Evolutionary conservation across 768 basidiomycete species (phyloP).

Genomic region (Rhodotorula diobovata): DNA sequence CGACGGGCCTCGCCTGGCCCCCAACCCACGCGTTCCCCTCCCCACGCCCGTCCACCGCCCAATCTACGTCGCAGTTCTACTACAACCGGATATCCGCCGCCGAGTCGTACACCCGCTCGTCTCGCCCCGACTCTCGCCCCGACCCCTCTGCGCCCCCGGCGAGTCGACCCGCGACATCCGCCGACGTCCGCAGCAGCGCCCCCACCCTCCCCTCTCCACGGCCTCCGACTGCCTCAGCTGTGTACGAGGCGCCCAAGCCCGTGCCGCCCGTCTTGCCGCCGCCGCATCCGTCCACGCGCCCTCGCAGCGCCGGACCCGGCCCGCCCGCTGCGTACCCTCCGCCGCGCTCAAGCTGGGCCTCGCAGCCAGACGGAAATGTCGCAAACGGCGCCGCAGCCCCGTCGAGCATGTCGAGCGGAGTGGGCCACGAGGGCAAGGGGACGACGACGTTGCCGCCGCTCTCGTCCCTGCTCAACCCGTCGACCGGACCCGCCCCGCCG

Average conservation of each 20-base stretch:
- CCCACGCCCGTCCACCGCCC: slow-evolving; percentile 1
- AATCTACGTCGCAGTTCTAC: slow-evolving; percentile 8
- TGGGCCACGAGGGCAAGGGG: too few relatives aligned
- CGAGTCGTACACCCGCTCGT: slow-evolving; percentile 26
- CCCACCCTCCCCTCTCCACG: neutral
- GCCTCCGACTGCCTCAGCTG: neutral
- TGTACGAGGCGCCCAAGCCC: neutral
- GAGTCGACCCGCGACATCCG: too few relatives aligned
- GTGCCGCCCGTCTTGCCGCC: too few relatives aligned
- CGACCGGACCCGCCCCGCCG: neutral
- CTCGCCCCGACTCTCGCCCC: slow-evolving; percentile 8
- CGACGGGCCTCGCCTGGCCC: neutral
- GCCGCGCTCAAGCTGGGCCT: neutral
- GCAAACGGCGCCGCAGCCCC: neutral
- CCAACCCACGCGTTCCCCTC: neutral
- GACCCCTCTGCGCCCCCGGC: neutral
- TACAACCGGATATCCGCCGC: slow-evolving; percentile 27
- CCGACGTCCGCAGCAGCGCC: too few relatives aligned
- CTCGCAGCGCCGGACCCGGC: too few relatives aligned
- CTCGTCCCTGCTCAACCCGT: slow-evolving; percentile 21
- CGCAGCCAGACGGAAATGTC: neutral
- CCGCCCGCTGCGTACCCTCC: neutral
- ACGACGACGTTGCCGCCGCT: slow-evolving; percentile 17
- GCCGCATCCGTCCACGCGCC: too few relatives aligned
- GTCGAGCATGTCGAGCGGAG: neutral